Base-by-base conservation (phyloP, 768 basidiomycete species). In the Podaxis pistillaris region DNA sequence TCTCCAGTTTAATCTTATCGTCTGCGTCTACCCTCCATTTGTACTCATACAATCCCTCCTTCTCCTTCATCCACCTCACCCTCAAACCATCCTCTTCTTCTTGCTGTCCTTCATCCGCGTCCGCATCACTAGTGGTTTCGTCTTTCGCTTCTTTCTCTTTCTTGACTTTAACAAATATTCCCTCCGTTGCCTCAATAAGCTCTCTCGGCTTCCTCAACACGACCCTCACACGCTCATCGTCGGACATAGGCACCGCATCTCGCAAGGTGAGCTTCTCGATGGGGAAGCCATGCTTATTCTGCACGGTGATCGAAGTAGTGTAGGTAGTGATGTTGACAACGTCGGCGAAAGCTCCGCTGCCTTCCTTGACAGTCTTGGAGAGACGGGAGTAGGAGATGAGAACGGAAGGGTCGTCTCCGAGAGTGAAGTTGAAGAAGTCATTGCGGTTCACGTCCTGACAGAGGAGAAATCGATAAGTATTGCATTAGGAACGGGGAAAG, bases 21-120 rank as follows among this genome's bases (percentile, higher is more conserved):
- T 79, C 81, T 15, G 74, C 76, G 6, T 72, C 77, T 33, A 86
- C 70, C 26, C 70, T 76, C 71, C 79, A 75, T 61, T 71, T 73
- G 85, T 85, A 88, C 69, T 85, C 83, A 67, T 82, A 82, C 62
- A 75, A 76, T 1, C 86, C 87, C 50, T 85, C 81, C 72, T 82
- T 82, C 72, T 81, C 78, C 0, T 81, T 83, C 3, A 78, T 78
- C 62, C 79, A 80, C 58, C 78, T 78, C 55, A 75, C 76, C 66
- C 81, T 77, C 1, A 74, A 74, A 6, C 71, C 64, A 50, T 75
- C 65, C 36, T 79, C 74, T 56, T 67, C 75, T 26, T 80, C 77
- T 0, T 9, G 8, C 30, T 80, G 83, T 1, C 78, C 78, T 58
- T 71, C 66, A 78, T 76, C 75, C 44, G 65, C 69, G 44, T 74